These are phyloP conservation scores for Aegilops speltoides DNA, from an alignment of 176 grass and related monocot genomes.

Conservation along the genomic window DNA sequence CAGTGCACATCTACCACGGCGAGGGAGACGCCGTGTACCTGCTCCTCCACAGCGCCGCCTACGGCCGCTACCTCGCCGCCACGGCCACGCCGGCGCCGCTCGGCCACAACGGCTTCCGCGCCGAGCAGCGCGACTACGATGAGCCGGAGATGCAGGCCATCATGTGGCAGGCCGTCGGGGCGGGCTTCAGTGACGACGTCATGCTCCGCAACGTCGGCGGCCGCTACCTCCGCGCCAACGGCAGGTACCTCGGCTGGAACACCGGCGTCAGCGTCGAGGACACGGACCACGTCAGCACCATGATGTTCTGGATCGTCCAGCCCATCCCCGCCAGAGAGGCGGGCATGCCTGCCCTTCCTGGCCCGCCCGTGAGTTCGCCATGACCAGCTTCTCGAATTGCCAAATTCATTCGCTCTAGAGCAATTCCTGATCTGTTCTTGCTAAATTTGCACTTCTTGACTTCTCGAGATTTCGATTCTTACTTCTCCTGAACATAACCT, in stretches of 20 bases:
- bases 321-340: background rate
- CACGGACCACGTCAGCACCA: background rate
- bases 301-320: slow-evolving; percentile 14
- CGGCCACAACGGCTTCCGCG: background rate
- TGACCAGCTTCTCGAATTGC: background rate
- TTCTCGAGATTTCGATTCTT: no score
- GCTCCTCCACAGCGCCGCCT: slow-evolving; percentile 23
- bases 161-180: background rate
- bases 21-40: background rate
- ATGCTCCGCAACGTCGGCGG: background rate
- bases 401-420: no score
- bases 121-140: background rate
- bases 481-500: no score
- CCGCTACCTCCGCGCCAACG: slow-evolving; percentile 20
- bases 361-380: background rate
- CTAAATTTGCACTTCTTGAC: no score
- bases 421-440: no score
- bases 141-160: background rate
- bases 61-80: slow-evolving; percentile 26
- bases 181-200: background rate
- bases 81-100: background rate
- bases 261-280: background rate
- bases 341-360: background rate
- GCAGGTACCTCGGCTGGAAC: background rate
- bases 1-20: background rate